Evolutionary conservation across 2,329 filamentous ascomycete species (phyloP).

Genomic region (Fusarium chuoi): DNA sequence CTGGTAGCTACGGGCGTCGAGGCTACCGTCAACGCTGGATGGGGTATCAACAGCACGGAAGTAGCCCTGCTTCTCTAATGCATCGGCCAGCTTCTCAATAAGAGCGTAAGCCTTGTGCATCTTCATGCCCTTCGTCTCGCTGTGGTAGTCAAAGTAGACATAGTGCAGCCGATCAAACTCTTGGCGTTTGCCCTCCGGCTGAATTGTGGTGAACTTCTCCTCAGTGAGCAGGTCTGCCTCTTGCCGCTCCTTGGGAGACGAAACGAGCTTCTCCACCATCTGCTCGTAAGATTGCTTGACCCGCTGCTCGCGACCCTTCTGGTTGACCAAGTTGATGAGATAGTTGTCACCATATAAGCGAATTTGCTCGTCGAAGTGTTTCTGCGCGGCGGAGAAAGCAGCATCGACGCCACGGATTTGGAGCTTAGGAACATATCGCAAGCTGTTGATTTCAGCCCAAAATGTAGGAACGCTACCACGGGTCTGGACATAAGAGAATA

Average conservation of each 20-base stretch:
- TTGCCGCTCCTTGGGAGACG: constrained; percentile 72
- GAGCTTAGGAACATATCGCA: constrained; percentile 90
- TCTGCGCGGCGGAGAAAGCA: constrained; percentile 79
- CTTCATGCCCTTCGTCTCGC: constrained; percentile 92
- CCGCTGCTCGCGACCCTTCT: constrained; percentile 87
- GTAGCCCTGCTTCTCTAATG: constrained; percentile 83
- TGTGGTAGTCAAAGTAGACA: constrained; percentile 98
- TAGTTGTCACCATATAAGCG: constrained; percentile 95
- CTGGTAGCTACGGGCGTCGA: constrained; percentile 85
- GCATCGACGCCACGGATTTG: constrained; percentile 87
- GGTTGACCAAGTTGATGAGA: constrained; percentile 96
- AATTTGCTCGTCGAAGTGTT: constrained; percentile 95
- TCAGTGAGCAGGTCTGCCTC: constrained; percentile 73
- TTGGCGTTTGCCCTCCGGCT: constrained; percentile 67
- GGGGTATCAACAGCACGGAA: constrained; percentile 92
- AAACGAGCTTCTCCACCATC: constrained; percentile 80
- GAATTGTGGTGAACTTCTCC: constrained; percentile 85
- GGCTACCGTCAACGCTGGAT: constrained; percentile 71
- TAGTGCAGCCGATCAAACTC: constrained; percentile 90
- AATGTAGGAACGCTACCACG: constrained; percentile 95
- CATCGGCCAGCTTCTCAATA: constrained; percentile 81
- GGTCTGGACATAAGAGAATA: constrained; percentile 95
- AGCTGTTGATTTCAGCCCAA: constrained; percentile 95
- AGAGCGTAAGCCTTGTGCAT: constrained; percentile 93
- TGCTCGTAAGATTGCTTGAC: constrained; percentile 96